Evolutionary conservation across 257 asterid genomes (phyloP), one percentile per base, ranked within the genome.

Genomic region (Solanum rostratum): DNA sequence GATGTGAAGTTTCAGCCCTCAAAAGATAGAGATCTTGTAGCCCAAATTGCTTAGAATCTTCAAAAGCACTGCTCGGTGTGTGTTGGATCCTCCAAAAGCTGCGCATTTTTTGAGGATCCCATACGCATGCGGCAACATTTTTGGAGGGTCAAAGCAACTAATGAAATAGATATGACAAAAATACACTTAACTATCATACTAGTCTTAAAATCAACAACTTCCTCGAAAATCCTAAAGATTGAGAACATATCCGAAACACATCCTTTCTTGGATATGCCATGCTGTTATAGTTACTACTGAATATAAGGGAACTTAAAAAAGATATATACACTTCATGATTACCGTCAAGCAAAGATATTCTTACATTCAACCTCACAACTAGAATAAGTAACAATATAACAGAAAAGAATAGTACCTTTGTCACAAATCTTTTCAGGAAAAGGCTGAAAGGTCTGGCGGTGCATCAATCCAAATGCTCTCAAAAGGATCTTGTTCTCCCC

Each of bases 391-490:
- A 20, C 29, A 43, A 71, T 41, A 7, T 6, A 71, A 43, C 37
- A 43, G 37, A 41, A 12, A 71, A 41, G 80, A 20, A 71, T 22
- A 27, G 74, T 76, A 87, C 91, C 89, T 85, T 66, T 20, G 41
- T 10, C 55, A 22, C 15, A 7, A 49, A 73, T 41, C 80, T 83
- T 85, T 87, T 87, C 80, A 91, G 79, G 84, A 89, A 88, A 93
- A 93, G 83, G 81, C 59, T 10, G 95, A 92, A 22, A 88, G 88
- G 87, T 94, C 98, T 57, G 91, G 90, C 9, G 99, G 99, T 24
- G 98, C 94, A 49, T 96, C 98, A 9, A 96, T 92, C 99, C 99
- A 94, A 24, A 94, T 88, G 60, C 97, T 91, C 86, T 92, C 95
- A 60, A 91, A 92, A 1, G 98, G 94, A 74, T 96, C 93, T 78